Percentiles rank a stretch among this genome's conserved stretches.
Conservation (phyloP, 495 filamentous ascomycete genomes). For the Talaromyces ruber region DNA sequence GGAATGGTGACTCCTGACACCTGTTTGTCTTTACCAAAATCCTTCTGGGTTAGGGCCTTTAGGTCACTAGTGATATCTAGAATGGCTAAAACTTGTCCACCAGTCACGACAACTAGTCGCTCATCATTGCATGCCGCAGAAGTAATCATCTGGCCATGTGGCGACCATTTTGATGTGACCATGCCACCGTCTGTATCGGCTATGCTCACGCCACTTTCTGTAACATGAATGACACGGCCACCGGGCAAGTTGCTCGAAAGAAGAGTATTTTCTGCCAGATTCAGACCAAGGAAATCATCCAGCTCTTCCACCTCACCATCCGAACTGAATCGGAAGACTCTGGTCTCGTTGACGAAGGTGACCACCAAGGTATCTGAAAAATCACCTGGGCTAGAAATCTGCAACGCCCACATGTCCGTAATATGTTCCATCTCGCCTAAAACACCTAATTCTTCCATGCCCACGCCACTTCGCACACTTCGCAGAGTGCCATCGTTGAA, state of each 20-base stretch:
- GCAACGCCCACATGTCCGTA: conserved; percentile 57
- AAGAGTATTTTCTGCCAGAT: conserved; percentile 64
- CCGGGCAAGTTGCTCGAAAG: conserved; percentile 54
- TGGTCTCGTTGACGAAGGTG: conserved; percentile 75
- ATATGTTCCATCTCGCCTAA: conserved; percentile 74
- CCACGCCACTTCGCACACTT: conserved; percentile 87
- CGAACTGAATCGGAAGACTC: conserved; percentile 67
- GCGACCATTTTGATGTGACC: conserved; percentile 58
- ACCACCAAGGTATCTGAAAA: conserved; percentile 64
- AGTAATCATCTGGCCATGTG: conserved; percentile 56
- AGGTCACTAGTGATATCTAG: conserved; percentile 55
- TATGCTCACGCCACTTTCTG: conserved; percentile 50
- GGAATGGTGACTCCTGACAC: conserved; percentile 75
- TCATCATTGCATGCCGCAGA: conserved; percentile 66
- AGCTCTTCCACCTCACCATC: conserved; percentile 83
- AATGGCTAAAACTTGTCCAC: conserved; percentile 58
- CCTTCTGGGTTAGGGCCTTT: conserved; percentile 44
- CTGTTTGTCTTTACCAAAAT: conserved; percentile 58
- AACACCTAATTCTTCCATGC: conserved; percentile 79
- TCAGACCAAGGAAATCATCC: conserved; percentile 60
- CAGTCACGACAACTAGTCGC: conserved; percentile 61
- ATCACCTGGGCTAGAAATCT: conserved; percentile 35
- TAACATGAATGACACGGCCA: conserved; percentile 70
- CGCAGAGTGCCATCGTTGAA: conserved; percentile 78
- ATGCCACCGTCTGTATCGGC: conserved; percentile 63